Evolutionary conservation across 2,329 filamentous ascomycete species (phyloP).

Genomic region (Orbilia brochopaga): DNA sequence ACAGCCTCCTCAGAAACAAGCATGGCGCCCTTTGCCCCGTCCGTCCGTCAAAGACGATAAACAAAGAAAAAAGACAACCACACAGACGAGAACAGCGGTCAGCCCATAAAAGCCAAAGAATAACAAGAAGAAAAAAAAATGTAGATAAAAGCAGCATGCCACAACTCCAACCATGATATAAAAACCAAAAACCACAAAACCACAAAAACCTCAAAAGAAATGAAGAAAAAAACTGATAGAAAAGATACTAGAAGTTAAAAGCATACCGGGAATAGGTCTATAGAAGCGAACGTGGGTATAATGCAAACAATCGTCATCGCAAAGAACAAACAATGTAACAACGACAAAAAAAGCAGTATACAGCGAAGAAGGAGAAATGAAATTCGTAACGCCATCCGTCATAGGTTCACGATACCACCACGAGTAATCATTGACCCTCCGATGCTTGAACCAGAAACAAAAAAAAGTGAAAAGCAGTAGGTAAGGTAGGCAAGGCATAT

Average conservation of each 20-base stretch:
- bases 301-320: constrained; percentile 50
- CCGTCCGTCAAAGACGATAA: too few species aligned
- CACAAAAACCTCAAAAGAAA: constrained; percentile 43
- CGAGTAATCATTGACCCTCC: constrained; percentile 49
- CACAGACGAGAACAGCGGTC: constrained; percentile 37
- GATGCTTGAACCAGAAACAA: constrained; percentile 17
- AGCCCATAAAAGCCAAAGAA: constrained; percentile 7
- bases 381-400: constrained; percentile 50
- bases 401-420: constrained; percentile 37
- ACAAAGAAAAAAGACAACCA: constrained; percentile 51
- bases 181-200: constrained; percentile 47
- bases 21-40: constrained; percentile 4
- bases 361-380: constrained; percentile 18
- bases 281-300: constrained; percentile 52
- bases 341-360: constrained; percentile 20
- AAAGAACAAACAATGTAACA: constrained; percentile 23
- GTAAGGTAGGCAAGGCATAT: constrained; percentile 21
- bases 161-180: constrained; percentile 47
- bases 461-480: constrained; percentile 52
- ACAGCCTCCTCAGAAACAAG: constrained; percentile 43
- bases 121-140: constrained; percentile 11
- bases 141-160: constrained; percentile 50
- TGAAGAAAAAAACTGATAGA: constrained; percentile 23
- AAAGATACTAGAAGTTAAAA: constrained; percentile 51
- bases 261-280: constrained; percentile 43